Evolutionary conservation across 345 rosid genomes (phyloP).

Genomic region (Dovyalis caffra): DNA sequence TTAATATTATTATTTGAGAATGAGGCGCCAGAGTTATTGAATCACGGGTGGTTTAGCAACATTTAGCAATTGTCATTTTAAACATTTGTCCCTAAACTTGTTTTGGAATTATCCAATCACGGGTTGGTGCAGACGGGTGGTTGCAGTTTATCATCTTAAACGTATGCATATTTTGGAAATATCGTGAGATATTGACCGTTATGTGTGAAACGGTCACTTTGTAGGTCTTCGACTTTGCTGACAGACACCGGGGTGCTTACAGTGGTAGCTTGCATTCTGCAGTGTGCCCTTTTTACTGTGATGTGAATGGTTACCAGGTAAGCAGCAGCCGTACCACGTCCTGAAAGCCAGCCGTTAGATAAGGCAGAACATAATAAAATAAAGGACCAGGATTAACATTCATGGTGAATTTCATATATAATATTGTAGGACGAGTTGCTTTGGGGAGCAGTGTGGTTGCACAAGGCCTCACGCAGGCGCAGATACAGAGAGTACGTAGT

Average conservation of each 20-base stretch:
- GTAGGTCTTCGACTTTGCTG: slow-evolving; percentile 39
- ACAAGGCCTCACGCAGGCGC: slow-evolving; percentile 39
- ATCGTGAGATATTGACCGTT: slow-evolving; percentile 6
- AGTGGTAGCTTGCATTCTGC: slow-evolving; percentile 25
- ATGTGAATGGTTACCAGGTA: slow-evolving; percentile 38
- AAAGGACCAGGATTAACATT: neutral
- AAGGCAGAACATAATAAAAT: neutral
- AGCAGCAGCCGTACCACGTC: neutral
- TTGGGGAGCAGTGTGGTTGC: slow-evolving; percentile 39
- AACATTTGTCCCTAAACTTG: neutral
- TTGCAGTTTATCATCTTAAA: neutral
- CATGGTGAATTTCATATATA: neutral
- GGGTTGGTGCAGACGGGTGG: neutral
- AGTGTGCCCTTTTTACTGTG: slow-evolving; percentile 41
- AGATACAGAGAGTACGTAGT: slow-evolving; percentile 35
- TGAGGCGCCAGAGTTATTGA: neutral
- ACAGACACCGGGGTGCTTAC: slow-evolving; percentile 36
- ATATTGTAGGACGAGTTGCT: slow-evolving; percentile 31
- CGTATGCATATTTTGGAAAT: neutral
- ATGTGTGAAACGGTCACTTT: neutral
- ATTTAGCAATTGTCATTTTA: neutral
- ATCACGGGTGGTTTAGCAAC: neutral
- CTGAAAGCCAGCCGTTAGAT: slow-evolving; percentile 1
- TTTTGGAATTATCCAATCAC: neutral
- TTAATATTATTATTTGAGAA: neutral